Percentiles rank a stretch among this genome's conserved stretches.
These are phyloP conservation scores for Pontederia paniculata DNA, from an alignment of 176 grass and related monocot genomes.

Conservation along the genomic window DNA sequence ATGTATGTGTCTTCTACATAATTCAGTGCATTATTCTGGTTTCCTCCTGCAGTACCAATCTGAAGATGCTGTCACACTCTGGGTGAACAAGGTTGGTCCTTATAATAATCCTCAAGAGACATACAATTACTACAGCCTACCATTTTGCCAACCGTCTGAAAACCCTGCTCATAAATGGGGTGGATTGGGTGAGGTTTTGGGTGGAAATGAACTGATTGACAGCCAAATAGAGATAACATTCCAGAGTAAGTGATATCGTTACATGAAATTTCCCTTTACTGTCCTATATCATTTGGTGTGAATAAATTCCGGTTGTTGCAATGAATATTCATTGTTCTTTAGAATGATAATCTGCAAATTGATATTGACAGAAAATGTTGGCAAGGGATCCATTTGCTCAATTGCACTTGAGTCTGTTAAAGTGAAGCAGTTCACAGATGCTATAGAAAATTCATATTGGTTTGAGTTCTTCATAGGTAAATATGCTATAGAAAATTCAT, in stretches of 20 bases:
- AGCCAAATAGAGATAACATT: conserved; percentile 3
- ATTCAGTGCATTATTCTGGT: no score
- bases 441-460: conserved; percentile 1
- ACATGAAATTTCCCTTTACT: neutral
- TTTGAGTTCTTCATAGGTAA: conserved; percentile 2
- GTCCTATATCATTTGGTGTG: neutral
- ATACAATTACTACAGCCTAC: conserved; percentile 1
- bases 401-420: neutral
- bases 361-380: neutral
- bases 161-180: conserved; percentile 4
- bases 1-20: no score
- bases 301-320: neutral
- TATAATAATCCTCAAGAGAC: conserved; percentile 5
- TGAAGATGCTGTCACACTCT: neutral
- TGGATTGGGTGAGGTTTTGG: neutral
- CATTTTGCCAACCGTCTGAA: conserved; percentile 5
- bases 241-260: neutral
- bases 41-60: neutral
- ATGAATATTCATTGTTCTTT: neutral
- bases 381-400: neutral
- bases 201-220: conserved; percentile 6
- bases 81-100: conserved; percentile 3
- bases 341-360: neutral
- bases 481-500: neutral
- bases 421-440: neutral